Evolutionary conservation across 2,329 filamentous ascomycete genomes (phyloP).

Genomic region (Curvularia spicifera): DNA sequence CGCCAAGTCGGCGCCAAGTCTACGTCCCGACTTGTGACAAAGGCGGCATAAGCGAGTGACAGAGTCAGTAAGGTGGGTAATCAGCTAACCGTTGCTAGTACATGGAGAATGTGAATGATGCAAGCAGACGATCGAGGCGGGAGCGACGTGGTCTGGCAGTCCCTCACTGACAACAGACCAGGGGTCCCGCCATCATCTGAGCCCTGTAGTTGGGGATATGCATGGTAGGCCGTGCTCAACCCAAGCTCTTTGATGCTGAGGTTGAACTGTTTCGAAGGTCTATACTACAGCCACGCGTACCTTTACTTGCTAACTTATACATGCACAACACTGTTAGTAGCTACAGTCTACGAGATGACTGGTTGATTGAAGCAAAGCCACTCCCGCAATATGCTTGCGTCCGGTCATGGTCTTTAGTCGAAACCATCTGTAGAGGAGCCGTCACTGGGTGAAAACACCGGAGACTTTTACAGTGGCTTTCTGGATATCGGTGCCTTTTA

Average conservation of each 20-base stretch:
- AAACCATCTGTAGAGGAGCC: background rate
- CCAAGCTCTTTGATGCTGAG: constrained; percentile 27
- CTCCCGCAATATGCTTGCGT: background rate
- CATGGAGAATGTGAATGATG: constrained; percentile 10
- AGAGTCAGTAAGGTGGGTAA: background rate
- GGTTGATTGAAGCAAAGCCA: background rate
- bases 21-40: constrained; percentile 9
- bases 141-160: constrained; percentile 10
- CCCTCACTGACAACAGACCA: constrained; percentile 10
- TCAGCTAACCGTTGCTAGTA: constrained; percentile 8
- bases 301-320: constrained; percentile 8
- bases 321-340: background rate
- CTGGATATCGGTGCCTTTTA: background rate
- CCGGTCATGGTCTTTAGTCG: background rate
- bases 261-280: constrained; percentile 20
- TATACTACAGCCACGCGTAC: constrained; percentile 11
- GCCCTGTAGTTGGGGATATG: constrained; percentile 6
- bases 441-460: background rate
- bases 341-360: background rate
- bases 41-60: background rate
- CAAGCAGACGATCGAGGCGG: constrained; percentile 20
- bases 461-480: background rate
- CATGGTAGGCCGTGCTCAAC: constrained; percentile 17
- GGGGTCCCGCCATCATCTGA: constrained; percentile 5
- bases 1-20: constrained; percentile 1